Percentiles rank a stretch among this genome's conserved stretches.
phyloP scores from a whole-genome alignment of 83 land plant species.

The Picea abies region DNA sequence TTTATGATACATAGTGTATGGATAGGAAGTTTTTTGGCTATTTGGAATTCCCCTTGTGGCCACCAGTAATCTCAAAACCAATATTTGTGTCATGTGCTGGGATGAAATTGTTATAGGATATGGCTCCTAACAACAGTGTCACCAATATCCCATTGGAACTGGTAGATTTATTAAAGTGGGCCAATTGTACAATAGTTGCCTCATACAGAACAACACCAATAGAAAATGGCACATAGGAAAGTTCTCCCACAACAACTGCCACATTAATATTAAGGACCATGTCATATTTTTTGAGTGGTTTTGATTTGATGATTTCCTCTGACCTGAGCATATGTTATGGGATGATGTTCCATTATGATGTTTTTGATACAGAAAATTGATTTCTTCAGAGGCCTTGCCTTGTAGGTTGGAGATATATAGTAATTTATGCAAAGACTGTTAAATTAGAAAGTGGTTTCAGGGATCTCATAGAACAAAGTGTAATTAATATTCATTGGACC shows the following conservation, averaged over 20 bases:
- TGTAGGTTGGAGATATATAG: not conserved
- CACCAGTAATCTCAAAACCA: not conserved
- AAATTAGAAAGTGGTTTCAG: not conserved
- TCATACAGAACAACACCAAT: not conserved
- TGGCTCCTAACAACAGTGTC: not conserved
- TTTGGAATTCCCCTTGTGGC: not conserved
- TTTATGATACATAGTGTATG: not conserved
- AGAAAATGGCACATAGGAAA: not conserved
- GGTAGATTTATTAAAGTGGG: not conserved
- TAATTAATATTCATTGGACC: not conserved
- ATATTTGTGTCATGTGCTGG: slow-evolving; percentile 7
- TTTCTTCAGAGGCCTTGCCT: not conserved
- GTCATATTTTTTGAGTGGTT: slow-evolving; percentile 7
- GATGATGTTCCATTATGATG: not conserved
- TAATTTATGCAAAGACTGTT: not conserved
- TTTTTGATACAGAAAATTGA: not conserved
- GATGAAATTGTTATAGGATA: slow-evolving; percentile 8
- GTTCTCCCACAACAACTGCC: not conserved
- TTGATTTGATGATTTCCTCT: slow-evolving; percentile 4
- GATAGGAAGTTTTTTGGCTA: not conserved
- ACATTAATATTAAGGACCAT: not conserved
- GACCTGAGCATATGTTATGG: not conserved
- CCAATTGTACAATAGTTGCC: slow-evolving; percentile 7
- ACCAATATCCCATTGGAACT: not conserved
- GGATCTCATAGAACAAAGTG: not conserved